phyloP scores from a whole-genome alignment of 2,329 filamentous ascomycete genomes.

The Neofusicoccum parvum region DNA sequence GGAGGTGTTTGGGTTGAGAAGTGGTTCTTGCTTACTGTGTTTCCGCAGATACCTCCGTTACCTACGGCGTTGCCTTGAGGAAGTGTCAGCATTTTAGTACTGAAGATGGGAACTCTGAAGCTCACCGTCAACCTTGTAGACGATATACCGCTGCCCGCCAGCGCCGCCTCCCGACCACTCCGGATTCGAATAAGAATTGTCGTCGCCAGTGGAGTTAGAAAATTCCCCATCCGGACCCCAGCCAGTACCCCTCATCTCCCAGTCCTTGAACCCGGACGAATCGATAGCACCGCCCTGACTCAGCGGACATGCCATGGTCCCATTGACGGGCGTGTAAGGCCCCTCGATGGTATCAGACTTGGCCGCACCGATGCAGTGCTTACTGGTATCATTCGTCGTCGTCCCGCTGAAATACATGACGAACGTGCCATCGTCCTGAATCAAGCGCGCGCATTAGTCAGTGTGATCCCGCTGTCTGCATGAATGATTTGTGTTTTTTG shows the following conservation, averaged over 20 bases:
- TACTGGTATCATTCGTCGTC: slow-evolving; percentile 37
- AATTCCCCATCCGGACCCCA: neutral
- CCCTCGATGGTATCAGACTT: slow-evolving; percentile 52
- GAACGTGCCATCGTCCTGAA: slow-evolving; percentile 42
- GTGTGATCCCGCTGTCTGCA: neutral
- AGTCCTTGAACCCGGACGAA: slow-evolving; percentile 54
- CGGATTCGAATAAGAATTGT: slow-evolving; percentile 37
- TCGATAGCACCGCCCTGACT: slow-evolving; percentile 63
- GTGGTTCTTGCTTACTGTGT: neutral
- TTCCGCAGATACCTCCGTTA: slow-evolving; percentile 19
- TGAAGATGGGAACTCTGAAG: neutral
- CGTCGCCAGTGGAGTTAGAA: slow-evolving; percentile 49
- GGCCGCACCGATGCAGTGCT: slow-evolving; percentile 63
- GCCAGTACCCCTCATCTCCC: slow-evolving; percentile 14
- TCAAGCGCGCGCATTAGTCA: neutral
- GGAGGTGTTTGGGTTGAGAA: neutral
- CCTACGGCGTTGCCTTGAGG: slow-evolving; percentile 15
- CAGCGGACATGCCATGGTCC: slow-evolving; percentile 54
- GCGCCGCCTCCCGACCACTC: slow-evolving; percentile 10
- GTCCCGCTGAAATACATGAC: slow-evolving; percentile 64
- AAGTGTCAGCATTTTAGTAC: neutral
- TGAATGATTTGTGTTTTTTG: neutral
- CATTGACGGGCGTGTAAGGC: slow-evolving; percentile 54
- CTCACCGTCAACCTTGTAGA: slow-evolving; percentile 66
- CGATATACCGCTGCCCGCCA: slow-evolving; percentile 49